phyloP scores from a whole-genome alignment of 306 rosid genomes.

The Castanospermum australe region DNA sequence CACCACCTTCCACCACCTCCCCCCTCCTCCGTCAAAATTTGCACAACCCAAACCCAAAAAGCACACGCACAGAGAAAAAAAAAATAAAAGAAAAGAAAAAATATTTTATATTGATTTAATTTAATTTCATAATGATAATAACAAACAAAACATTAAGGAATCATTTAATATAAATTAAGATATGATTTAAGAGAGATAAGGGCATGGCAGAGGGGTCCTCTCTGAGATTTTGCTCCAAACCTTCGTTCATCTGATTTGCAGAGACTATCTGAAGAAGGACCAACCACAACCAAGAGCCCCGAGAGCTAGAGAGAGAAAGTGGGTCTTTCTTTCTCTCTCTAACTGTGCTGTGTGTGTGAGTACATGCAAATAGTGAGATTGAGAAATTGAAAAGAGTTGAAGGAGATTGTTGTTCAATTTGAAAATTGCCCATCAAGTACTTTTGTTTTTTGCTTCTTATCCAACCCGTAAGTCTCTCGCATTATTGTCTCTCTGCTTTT shows the following conservation, averaged over 20 bases:
- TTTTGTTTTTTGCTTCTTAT: slow-evolving; percentile 50
- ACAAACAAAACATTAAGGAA: not conserved
- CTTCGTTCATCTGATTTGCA: slow-evolving; percentile 65
- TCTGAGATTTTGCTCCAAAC: slow-evolving; percentile 48
- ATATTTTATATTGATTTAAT: not conserved
- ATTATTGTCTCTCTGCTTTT: not conserved
- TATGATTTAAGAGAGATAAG: slow-evolving; percentile 48
- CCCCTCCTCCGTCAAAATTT: slow-evolving; percentile 15
- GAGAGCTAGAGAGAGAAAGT: slow-evolving; percentile 31
- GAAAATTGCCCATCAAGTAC: slow-evolving; percentile 51
- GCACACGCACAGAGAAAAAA: not conserved
- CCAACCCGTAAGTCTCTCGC: slow-evolving; percentile 47
- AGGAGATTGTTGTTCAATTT: slow-evolving; percentile 31
- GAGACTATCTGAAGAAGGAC: slow-evolving; percentile 60
- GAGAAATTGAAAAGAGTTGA: slow-evolving; percentile 31
- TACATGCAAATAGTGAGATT: slow-evolving; percentile 16
- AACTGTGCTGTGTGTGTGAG: not conserved
- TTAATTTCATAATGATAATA: not conserved
- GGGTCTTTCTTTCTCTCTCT: slow-evolving; percentile 1
- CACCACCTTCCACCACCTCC: too few relatives aligned
- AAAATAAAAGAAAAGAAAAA: not conserved
- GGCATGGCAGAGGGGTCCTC: slow-evolving; percentile 33
- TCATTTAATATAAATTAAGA: slow-evolving; percentile 33
- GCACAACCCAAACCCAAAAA: slow-evolving; percentile 15
- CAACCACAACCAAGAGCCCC: slow-evolving; percentile 28